Percentiles rank a stretch among this genome's conserved stretches.
phyloP scores from a whole-genome alignment of 371 early-diverging fungal species.

The Apophysomyces variabilis region DNA sequence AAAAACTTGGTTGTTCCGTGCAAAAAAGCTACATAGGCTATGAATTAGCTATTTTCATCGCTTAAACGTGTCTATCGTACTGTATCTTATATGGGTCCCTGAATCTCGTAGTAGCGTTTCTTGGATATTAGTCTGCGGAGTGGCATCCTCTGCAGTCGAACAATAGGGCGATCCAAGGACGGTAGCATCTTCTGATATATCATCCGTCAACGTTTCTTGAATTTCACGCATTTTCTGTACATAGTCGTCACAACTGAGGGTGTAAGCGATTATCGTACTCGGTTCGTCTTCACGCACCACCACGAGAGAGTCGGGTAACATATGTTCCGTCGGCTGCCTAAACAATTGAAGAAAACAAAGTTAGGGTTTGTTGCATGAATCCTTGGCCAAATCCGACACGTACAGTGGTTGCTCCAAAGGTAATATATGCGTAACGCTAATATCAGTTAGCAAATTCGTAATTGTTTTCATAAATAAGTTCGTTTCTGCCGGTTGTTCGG shows the following conservation, averaged over 20 bases:
- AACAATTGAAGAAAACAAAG: constrained; percentile 14
- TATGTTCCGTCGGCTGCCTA: constrained; percentile 78
- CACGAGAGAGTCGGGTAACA: constrained; percentile 85
- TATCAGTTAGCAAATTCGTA: constrained; percentile 76
- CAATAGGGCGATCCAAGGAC: background rate
- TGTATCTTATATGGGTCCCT: constrained; percentile 73
- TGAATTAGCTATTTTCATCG: background rate
- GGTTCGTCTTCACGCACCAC: constrained; percentile 94
- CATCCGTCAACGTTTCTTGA: constrained; percentile 29
- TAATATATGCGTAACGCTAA: constrained; percentile 58
- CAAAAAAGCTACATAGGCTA: constrained; percentile 55
- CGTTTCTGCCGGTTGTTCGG: constrained; percentile 40
- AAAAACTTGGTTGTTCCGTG: constrained; percentile 80
- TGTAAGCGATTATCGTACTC: constrained; percentile 92
- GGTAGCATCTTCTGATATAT: constrained; percentile 16
- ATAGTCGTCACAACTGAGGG: constrained; percentile 66
- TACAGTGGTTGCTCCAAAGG: constrained; percentile 81
- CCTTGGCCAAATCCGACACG: constrained; percentile 18
- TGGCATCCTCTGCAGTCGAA: background rate
- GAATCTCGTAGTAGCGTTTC: constrained; percentile 70
- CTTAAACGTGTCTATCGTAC: constrained; percentile 38
- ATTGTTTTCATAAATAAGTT: constrained; percentile 80
- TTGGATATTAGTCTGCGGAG: constrained; percentile 41
- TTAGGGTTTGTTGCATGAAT: background rate
- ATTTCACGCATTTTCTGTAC: constrained; percentile 46